A percentile compares a stretch with the other conserved stretches of the same genome.
phyloP scores from a whole-genome alignment of 2,329 filamentous ascomycete species.

The Trichoderma sp. region DNA sequence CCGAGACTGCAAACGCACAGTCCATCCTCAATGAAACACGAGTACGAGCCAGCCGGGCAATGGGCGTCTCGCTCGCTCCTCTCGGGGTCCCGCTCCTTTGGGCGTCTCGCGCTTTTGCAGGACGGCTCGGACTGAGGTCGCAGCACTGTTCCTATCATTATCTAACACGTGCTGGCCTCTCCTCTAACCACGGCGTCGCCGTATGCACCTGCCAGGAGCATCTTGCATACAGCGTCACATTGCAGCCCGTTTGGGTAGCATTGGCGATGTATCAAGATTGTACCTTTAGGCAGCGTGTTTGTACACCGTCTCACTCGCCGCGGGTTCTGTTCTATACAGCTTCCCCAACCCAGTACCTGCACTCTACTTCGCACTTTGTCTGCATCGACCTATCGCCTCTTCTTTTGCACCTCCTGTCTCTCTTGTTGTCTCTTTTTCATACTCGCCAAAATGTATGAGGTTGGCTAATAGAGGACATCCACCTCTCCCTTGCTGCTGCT shows the following conservation, averaged over 20 bases:
- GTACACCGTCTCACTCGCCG: constrained; percentile 11
- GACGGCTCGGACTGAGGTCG: not conserved
- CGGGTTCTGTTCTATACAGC: not conserved
- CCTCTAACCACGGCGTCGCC: constrained; percentile 26
- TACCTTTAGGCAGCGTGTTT: constrained; percentile 17
- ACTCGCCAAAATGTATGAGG: not conserved
- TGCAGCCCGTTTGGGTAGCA: constrained; percentile 10
- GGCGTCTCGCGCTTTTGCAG: constrained; percentile 13
- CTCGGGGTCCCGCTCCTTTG: not conserved
- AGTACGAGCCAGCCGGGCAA: constrained; percentile 21
- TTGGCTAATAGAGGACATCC: not conserved
- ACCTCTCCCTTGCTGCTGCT: not conserved
- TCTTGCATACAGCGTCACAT: constrained; percentile 25
- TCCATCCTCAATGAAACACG: not conserved
- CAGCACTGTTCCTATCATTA: constrained; percentile 12
- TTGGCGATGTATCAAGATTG: constrained; percentile 17
- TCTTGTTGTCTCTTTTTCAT: not conserved
- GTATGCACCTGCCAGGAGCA: constrained; percentile 28
- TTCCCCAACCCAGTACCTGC: not conserved
- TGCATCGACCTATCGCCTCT: not conserved
- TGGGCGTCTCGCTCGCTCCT: constrained; percentile 5
- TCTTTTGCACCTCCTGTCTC: constrained; percentile 10
- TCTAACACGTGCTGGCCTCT: constrained; percentile 24
- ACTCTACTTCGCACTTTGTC: constrained; percentile 5
- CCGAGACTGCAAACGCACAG: not conserved